Evolutionary conservation across 2,329 filamentous ascomycete species (phyloP).

Genomic region (Hortaea sp.): DNA sequence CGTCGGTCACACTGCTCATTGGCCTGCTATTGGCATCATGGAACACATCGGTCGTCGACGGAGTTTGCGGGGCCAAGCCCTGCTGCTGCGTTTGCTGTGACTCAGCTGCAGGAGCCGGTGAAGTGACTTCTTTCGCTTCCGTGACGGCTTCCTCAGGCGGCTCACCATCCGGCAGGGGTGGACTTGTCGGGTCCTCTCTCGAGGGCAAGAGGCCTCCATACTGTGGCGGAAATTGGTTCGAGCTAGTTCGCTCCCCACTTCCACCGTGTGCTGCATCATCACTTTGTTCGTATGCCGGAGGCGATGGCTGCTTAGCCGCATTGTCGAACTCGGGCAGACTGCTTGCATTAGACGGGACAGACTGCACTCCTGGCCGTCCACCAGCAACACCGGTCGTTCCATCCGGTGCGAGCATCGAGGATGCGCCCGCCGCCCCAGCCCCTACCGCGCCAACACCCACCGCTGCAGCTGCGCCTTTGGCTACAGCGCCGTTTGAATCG

Average conservation of each 20-base stretch:
- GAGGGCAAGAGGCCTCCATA: constrained; percentile 47
- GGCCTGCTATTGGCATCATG: constrained; percentile 21
- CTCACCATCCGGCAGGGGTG: constrained; percentile 2
- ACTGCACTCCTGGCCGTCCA: constrained; percentile 4
- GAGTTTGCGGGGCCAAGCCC: constrained; percentile 1
- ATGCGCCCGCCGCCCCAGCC: not conserved
- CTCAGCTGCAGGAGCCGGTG: not conserved
- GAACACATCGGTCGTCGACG: constrained; percentile 21
- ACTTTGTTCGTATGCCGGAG: constrained; percentile 45
- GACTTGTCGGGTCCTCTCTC: constrained; percentile 41
- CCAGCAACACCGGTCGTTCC: constrained; percentile 1
- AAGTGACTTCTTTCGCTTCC: constrained; percentile 1
- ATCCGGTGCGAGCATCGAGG: not conserved
- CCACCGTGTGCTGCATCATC: constrained; percentile 25
- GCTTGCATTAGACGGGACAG: constrained; percentile 24
- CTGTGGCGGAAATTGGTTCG: constrained; percentile 40
- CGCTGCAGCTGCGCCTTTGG: constrained; percentile 1
- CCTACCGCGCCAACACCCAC: not conserved
- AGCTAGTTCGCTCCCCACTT: constrained; percentile 16
- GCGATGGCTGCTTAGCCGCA: constrained; percentile 44
- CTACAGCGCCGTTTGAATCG: constrained; percentile 1
- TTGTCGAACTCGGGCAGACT: constrained; percentile 39
- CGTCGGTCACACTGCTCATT: constrained; percentile 16
- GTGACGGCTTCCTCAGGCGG: not conserved
- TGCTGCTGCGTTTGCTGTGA: not conserved